A percentile compares a stretch with the other conserved stretches of the same genome.
These are phyloP conservation scores for Torrubiellomyces zombiae DNA, from an alignment of 2,329 filamentous ascomycete species.

Conservation along the genomic window DNA sequence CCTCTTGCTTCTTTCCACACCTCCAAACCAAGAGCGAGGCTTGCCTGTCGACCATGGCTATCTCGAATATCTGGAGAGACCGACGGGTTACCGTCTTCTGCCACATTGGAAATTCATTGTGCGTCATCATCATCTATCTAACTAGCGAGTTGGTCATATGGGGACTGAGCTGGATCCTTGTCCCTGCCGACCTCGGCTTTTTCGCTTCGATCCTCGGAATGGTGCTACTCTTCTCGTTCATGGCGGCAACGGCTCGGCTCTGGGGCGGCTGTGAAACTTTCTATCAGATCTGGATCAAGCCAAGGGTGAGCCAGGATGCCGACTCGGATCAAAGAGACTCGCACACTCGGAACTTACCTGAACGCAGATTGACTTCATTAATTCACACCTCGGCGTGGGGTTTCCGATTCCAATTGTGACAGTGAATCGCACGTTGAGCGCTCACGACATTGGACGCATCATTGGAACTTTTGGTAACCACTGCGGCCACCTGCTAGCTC, in stretches of 20 bases:
- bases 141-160: constrained; percentile 28
- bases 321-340: no score
- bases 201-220: constrained; percentile 32
- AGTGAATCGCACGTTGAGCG: constrained; percentile 20
- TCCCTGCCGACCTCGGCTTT: constrained; percentile 19
- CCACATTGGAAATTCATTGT: constrained; percentile 10
- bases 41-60: constrained; percentile 2
- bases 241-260: constrained; percentile 11
- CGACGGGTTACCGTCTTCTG: constrained; percentile 3
- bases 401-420: constrained; percentile 33
- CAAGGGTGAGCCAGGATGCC: constrained; percentile 18
- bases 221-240: constrained; percentile 20
- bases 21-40: constrained; percentile 1
- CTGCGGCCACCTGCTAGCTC: constrained; percentile 4
- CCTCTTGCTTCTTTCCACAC: no score
- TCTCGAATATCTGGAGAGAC: constrained; percentile 5
- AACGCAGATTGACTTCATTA: constrained; percentile 30
- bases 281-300: constrained; percentile 16
- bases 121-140: constrained; percentile 21
- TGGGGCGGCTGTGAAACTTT: constrained; percentile 8
- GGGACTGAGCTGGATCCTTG: constrained; percentile 20
- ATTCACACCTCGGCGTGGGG: constrained; percentile 31
- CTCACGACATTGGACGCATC: constrained; percentile 21
- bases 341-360: no score
- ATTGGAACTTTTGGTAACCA: constrained; percentile 25